phyloP scores from a whole-genome alignment of 2,329 filamentous ascomycete genomes.

The Geoglossum cookeanum region DNA sequence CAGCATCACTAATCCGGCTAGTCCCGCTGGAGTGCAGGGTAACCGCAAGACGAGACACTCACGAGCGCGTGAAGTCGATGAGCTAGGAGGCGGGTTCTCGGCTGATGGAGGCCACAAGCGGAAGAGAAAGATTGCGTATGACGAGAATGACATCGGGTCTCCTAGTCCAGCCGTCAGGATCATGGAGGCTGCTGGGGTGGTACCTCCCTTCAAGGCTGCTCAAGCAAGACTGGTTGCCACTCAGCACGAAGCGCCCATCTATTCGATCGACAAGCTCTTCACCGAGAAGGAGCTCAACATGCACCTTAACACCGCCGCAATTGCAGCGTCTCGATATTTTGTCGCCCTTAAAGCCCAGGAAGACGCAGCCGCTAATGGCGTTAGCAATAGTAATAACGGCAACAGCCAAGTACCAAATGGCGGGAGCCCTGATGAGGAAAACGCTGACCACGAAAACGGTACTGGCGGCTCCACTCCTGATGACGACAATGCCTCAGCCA shows the following conservation, averaged over 20 bases:
- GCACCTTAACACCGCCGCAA: slow-evolving; percentile 40
- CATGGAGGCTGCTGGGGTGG: slow-evolving; percentile 23
- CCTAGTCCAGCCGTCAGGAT: slow-evolving; percentile 22
- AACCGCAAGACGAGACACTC: slow-evolving; percentile 45
- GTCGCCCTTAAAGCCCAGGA: slow-evolving; percentile 28
- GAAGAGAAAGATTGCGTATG: slow-evolving; percentile 28
- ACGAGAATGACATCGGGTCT: slow-evolving; percentile 39
- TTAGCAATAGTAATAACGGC: slow-evolving; percentile 15
- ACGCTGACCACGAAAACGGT: slow-evolving; percentile 12
- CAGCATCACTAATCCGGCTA: slow-evolving; percentile 43
- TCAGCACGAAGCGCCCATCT: slow-evolving; percentile 38
- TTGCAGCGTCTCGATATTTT: slow-evolving; percentile 38
- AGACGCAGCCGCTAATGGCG: slow-evolving; percentile 11
- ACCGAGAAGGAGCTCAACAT: slow-evolving; percentile 46
- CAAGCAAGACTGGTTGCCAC: slow-evolving; percentile 29
- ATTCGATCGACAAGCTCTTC: slow-evolving; percentile 44
- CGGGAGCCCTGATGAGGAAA: slow-evolving; percentile 16
- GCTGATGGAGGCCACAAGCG: slow-evolving; percentile 31
- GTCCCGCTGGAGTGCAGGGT: slow-evolving; percentile 38
- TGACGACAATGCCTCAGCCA: slow-evolving; percentile 19
- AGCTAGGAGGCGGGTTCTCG: slow-evolving; percentile 27
- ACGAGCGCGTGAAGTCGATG: slow-evolving; percentile 36
- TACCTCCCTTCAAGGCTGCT: slow-evolving; percentile 31
- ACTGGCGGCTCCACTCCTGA: background rate
- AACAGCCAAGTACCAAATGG: slow-evolving; percentile 20